Conservation (phyloP, 495 filamentous ascomycete species). For the Penicillium fimorum region DNA sequence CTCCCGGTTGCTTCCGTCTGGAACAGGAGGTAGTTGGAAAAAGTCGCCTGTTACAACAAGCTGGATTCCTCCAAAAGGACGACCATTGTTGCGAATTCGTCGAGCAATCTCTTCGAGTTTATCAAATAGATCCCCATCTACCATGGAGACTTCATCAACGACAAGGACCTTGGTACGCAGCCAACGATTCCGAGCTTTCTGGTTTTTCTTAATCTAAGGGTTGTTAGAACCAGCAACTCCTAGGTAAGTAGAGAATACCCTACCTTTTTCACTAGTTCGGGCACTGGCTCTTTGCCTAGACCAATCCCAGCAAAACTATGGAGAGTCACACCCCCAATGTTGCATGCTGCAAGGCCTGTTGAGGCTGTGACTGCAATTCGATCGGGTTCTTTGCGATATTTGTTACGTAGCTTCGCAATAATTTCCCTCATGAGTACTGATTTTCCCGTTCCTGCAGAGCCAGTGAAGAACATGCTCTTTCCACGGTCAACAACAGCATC, state of each 20-base stretch:
- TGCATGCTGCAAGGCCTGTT: constrained; percentile 93
- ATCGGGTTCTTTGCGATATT: constrained; percentile 71
- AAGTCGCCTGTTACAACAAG: constrained; percentile 96
- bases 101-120: constrained; percentile 91
- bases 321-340: constrained; percentile 91
- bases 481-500: constrained; percentile 69
- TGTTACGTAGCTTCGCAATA: constrained; percentile 73
- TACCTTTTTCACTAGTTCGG: constrained; percentile 78
- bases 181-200: constrained; percentile 87
- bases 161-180: constrained; percentile 80
- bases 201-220: constrained; percentile 70
- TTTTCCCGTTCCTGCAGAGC: constrained; percentile 96
- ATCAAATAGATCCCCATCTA: constrained; percentile 94
- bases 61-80: constrained; percentile 94
- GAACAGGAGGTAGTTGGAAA: constrained; percentile 94
- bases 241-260: neutral
- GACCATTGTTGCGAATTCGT: constrained; percentile 75
- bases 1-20: constrained; percentile 63
- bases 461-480: constrained; percentile 96
- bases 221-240: constrained; percentile 13
- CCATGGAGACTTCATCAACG: constrained; percentile 97
- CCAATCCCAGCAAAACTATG: constrained; percentile 97
- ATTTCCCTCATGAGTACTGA: constrained; percentile 92
- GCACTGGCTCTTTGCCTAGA: constrained; percentile 82
- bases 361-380: constrained; percentile 90